Evolutionary conservation across 1,284 basidiomycete species (phyloP).

Genomic region (Pseudozyma pruni): DNA sequence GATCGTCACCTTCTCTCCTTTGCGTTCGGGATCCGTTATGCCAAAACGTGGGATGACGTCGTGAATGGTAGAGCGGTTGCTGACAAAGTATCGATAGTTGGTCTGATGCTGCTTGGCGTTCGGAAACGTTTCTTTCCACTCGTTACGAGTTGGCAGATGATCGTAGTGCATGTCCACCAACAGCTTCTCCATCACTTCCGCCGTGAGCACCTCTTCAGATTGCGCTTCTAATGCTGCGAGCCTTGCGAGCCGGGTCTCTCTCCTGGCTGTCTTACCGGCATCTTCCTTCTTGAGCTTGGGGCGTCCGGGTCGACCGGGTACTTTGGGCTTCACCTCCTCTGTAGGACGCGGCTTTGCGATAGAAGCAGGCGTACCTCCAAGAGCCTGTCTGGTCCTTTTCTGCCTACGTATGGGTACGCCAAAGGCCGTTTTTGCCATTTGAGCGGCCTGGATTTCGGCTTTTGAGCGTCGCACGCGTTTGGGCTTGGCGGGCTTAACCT

Average conservation of each 20-base stretch:
- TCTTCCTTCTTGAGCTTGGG: conserved; percentile 1
- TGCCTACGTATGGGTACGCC: conserved; percentile 19
- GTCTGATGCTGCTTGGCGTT: conserved; percentile 26
- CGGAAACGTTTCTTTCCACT: conserved; percentile 48
- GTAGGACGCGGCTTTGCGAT: too few relatives aligned
- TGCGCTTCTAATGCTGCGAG: neutral
- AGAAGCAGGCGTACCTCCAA: too few relatives aligned
- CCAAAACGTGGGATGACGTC: conserved; percentile 44
- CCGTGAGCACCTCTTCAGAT: conserved; percentile 1
- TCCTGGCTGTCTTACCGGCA: neutral
- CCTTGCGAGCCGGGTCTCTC: neutral
- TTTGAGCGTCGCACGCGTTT: conserved; percentile 18
- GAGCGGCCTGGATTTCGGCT: conserved; percentile 19
- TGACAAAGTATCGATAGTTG: conserved; percentile 57
- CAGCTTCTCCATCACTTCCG: conserved; percentile 13
- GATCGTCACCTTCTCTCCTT: conserved; percentile 57
- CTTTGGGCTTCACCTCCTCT: neutral
- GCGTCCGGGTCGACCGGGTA: neutral
- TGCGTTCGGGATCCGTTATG: conserved; percentile 22
- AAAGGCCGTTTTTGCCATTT: conserved; percentile 16
- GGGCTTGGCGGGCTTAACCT: conserved; percentile 2
- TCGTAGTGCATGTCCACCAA: conserved; percentile 28
- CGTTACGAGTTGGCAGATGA: conserved; percentile 44
- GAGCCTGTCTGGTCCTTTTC: conserved; percentile 12
- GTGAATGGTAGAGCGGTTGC: conserved; percentile 46